phyloP scores from a whole-genome alignment of 805 yeast genomes.

The Brettanomyces sp. region DNA sequence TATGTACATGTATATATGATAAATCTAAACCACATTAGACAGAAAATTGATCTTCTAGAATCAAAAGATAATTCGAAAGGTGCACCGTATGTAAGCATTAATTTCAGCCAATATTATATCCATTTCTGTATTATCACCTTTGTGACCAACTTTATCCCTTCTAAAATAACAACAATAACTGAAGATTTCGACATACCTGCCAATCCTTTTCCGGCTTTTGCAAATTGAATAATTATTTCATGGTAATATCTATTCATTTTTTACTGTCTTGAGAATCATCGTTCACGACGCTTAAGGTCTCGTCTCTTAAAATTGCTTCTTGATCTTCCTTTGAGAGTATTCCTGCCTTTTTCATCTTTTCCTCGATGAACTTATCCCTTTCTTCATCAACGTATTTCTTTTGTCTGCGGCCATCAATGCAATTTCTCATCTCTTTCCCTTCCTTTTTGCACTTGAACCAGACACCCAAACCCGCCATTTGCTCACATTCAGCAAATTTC shows the following conservation, averaged over 20 bases:
- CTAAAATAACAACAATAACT: too few species aligned
- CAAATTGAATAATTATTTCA: too few species aligned
- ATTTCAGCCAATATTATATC: too few species aligned
- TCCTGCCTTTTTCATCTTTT: constrained; percentile 35
- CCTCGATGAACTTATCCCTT: constrained; percentile 52
- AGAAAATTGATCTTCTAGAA: not conserved
- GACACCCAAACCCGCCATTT: constrained; percentile 51
- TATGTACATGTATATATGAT: not conserved
- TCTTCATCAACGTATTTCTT: constrained; percentile 61
- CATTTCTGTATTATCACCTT: too few species aligned
- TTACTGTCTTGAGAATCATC: not conserved
- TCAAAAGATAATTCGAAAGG: too few species aligned
- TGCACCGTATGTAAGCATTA: too few species aligned
- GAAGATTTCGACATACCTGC: too few species aligned
- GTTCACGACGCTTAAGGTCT: not conserved
- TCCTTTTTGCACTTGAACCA: constrained; percentile 57
- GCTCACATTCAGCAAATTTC: constrained; percentile 59
- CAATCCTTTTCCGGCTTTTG: too few species aligned
- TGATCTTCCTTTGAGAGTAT: constrained; percentile 6
- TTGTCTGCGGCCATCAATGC: constrained; percentile 53
- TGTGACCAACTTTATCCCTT: too few species aligned
- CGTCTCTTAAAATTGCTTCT: constrained; percentile 1
- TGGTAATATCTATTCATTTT: too few species aligned
- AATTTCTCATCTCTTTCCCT: constrained; percentile 49
- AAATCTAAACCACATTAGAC: not conserved